phyloP scores from a whole-genome alignment of 805 yeast species.

The Starmerella kuoi region DNA sequence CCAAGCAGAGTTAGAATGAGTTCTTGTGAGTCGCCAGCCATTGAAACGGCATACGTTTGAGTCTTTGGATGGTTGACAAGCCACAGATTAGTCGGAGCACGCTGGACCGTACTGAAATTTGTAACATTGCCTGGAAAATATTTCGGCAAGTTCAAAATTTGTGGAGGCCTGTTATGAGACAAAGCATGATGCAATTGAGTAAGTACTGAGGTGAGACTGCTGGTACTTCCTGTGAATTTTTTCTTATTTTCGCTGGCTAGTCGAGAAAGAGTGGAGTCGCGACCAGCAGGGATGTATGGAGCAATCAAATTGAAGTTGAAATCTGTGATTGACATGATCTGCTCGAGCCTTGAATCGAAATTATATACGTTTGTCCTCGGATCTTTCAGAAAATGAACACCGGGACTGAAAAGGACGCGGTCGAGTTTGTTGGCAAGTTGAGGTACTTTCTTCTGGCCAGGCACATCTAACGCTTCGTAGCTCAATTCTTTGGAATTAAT shows the following conservation, averaged over 20 bases:
- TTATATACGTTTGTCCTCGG: conserved; percentile 64
- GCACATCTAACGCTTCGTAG: conserved; percentile 17
- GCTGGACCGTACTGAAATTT: conserved; percentile 36
- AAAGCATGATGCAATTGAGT: conserved; percentile 63
- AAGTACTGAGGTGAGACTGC: conserved; percentile 70
- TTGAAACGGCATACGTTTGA: conserved; percentile 49
- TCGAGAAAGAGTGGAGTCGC: conserved; percentile 42
- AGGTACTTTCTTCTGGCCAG: conserved; percentile 36
- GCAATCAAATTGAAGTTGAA: conserved; percentile 50
- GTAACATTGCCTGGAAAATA: conserved; percentile 31
- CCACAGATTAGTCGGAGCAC: conserved; percentile 45
- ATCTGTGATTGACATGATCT: conserved; percentile 50
- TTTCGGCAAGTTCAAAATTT: conserved; percentile 36
- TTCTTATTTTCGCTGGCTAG: conserved; percentile 34
- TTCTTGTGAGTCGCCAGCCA: conserved; percentile 54
- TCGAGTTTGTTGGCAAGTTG: conserved; percentile 53
- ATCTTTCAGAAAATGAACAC: conserved; percentile 64
- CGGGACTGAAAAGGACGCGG: conserved; percentile 67
- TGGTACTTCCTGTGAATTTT: conserved; percentile 64
- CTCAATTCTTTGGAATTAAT: conserved; percentile 1
- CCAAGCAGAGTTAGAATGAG: conserved; percentile 64
- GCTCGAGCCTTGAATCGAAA: conserved; percentile 47
- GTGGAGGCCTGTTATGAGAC: conserved; percentile 48
- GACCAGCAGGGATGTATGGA: conserved; percentile 52
- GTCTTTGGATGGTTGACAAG: conserved; percentile 36